These are phyloP conservation scores for Argentina anserina DNA, from an alignment of 306 rosid genomes.

Conservation along the genomic window DNA sequence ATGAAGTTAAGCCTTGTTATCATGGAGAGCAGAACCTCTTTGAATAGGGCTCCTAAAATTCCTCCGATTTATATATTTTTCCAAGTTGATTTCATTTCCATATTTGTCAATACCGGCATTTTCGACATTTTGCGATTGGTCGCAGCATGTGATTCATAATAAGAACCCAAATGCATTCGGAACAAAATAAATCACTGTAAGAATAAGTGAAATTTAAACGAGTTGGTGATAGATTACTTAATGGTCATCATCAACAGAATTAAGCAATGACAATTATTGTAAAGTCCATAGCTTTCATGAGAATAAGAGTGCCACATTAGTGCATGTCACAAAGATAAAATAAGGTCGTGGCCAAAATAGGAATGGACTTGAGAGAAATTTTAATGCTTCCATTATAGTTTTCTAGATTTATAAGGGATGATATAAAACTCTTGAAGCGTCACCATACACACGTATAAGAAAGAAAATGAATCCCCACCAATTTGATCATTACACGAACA, in stretches of 20 bases:
- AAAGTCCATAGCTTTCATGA: conserved; percentile 21
- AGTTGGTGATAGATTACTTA: conserved; percentile 13
- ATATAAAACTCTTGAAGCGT: not conserved
- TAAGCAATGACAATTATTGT: conserved; percentile 27
- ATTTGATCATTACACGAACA: not conserved
- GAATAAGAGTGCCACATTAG: conserved; percentile 22
- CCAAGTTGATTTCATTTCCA: not conserved
- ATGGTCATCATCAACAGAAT: conserved; percentile 8
- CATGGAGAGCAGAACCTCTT: not conserved
- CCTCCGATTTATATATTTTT: not conserved
- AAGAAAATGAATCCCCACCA: not conserved
- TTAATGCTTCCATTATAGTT: not conserved
- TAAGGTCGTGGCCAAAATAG: not conserved
- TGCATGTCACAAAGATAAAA: conserved; percentile 18
- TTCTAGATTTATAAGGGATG: not conserved
- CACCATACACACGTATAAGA: not conserved
- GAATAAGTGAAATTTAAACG: not conserved
- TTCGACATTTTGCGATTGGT: no score
- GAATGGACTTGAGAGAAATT: not conserved
- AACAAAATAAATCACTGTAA: not conserved
- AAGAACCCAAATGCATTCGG: conserved; percentile 17
- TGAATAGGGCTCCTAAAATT: not conserved
- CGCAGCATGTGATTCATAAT: not conserved
- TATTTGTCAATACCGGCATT: not conserved
- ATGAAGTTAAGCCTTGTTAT: not conserved